Evolutionary conservation across 768 basidiomycete species (phyloP).

Genomic region (Podaxis carcinomalis): DNA sequence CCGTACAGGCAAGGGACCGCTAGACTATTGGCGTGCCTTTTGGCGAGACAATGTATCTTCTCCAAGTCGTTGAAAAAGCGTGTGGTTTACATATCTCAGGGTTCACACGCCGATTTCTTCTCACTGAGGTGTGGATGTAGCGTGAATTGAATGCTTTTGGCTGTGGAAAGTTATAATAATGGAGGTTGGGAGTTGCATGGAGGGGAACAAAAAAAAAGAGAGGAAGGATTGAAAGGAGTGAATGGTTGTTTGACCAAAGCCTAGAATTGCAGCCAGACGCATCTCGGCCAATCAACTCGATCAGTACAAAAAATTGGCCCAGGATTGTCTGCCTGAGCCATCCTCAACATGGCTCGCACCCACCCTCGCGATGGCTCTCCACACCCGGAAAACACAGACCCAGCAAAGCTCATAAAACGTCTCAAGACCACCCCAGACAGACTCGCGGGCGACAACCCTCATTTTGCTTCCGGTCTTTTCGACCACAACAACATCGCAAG

Average conservation of each 20-base stretch:
- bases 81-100: no score
- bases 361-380: conserved; percentile 45
- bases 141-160: no score
- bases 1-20: no score
- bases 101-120: no score
- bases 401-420: conserved; percentile 20
- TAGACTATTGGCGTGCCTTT: no score
- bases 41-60: no score
- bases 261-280: not conserved
- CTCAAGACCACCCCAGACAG: conserved; percentile 23
- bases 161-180: no score
- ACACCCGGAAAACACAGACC: conserved; percentile 16
- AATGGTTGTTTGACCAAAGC: not conserved
- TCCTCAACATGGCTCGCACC: conserved; percentile 36
- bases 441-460: conserved; percentile 14
- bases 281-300: conserved; percentile 4
- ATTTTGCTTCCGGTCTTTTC: conserved; percentile 55
- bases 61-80: no score
- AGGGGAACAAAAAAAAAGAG: no score
- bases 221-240: no score
- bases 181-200: no score
- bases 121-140: no score
- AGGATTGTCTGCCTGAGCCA: not conserved
- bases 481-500: conserved; percentile 50
- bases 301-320: not conserved